phyloP scores from a whole-genome alignment of 352 stramenopile genomes.

The Globisporangium camurandrum region DNA sequence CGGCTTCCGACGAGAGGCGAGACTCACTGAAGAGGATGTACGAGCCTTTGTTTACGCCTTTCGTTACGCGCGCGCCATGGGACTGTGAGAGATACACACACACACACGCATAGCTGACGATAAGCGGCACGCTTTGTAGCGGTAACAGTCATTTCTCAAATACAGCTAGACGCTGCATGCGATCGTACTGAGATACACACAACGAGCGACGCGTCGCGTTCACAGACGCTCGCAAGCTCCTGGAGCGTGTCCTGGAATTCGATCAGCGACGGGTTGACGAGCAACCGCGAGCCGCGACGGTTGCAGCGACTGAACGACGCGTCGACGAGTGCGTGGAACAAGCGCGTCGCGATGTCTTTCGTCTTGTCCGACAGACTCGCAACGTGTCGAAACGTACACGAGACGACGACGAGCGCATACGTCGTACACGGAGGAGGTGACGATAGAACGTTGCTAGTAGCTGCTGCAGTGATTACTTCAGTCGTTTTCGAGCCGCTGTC shows the following conservation, averaged over 20 bases:
- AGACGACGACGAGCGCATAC: constrained; percentile 48
- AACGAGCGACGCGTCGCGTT: constrained; percentile 45
- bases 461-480: neutral
- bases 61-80: constrained; percentile 53
- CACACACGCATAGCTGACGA: neutral
- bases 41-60: constrained; percentile 46
- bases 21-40: constrained; percentile 71
- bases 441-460: neutral
- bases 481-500: no score
- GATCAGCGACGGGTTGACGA: constrained; percentile 78
- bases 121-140: neutral
- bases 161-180: neutral
- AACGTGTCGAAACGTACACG: constrained; percentile 47
- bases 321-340: constrained; percentile 54
- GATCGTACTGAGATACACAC: constrained; percentile 47
- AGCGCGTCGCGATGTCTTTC: constrained; percentile 39
- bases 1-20: constrained; percentile 58
- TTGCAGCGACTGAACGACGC: constrained; percentile 43
- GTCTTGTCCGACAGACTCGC: constrained; percentile 41
- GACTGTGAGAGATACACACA: constrained; percentile 22
- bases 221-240: constrained; percentile 37
- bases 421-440: no score
- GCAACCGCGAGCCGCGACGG: constrained; percentile 36
- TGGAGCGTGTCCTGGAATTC: constrained; percentile 74
- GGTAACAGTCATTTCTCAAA: no score